A percentile compares a stretch with the other conserved stretches of the same genome.
Evolutionary conservation across 192 early-diverging fungal species (phyloP).

Genomic region (Rhizophlyctis rosea): DNA sequence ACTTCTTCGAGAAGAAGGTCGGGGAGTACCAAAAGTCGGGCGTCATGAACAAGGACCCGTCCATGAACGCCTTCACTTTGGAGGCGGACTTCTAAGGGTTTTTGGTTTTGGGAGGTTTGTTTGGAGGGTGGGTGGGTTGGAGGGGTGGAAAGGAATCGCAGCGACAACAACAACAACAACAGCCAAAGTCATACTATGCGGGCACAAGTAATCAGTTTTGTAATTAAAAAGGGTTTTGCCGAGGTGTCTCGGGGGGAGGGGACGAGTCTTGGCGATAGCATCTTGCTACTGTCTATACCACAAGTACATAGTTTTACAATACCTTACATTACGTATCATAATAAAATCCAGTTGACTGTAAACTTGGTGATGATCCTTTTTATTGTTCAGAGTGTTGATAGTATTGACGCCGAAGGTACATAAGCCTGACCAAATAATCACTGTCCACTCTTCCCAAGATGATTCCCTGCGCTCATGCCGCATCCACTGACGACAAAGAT

Average conservation of each 20-base stretch:
- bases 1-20: conserved; percentile 97
- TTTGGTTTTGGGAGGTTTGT: conserved; percentile 6
- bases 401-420: too few relatives aligned
- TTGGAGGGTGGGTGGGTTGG: too few relatives aligned
- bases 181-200: too few relatives aligned
- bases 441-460: too few relatives aligned
- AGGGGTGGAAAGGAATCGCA: too few relatives aligned
- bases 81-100: conserved; percentile 24
- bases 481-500: too few relatives aligned
- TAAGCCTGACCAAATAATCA: too few relatives aligned
- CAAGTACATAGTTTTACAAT: neutral
- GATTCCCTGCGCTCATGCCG: too few relatives aligned
- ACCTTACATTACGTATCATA: conserved; percentile 1
- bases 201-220: too few relatives aligned
- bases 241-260: neutral
- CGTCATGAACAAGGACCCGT: conserved; percentile 41
- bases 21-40: conserved; percentile 95
- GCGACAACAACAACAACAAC: too few relatives aligned
- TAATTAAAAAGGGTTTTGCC: too few relatives aligned
- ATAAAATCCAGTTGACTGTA: conserved; percentile 2
- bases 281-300: neutral
- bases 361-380: neutral
- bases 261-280: neutral
- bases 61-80: conserved; percentile 9
- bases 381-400: neutral